Evolutionary conservation across 2,329 filamentous ascomycete species (phyloP).

Genomic region (Didymella segeticola): DNA sequence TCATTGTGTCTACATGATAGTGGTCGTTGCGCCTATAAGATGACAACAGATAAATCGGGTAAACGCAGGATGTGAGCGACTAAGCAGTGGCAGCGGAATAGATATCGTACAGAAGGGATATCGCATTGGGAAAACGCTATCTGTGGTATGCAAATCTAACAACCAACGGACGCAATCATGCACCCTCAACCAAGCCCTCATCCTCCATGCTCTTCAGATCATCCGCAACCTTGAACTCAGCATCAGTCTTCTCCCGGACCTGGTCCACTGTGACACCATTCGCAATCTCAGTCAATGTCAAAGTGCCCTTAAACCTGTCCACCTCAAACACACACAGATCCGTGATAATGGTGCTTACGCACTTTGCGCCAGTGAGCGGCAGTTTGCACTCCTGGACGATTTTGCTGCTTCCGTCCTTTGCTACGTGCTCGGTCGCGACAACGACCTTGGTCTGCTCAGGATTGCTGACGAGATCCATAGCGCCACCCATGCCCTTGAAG

Average conservation of each 20-base stretch:
- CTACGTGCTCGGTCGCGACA: slow-evolving; percentile 91
- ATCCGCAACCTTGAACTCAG: slow-evolving; percentile 78
- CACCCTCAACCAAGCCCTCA: slow-evolving; percentile 7
- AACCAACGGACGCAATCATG: not conserved
- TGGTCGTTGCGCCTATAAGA: no score
- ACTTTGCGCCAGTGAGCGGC: slow-evolving; percentile 47
- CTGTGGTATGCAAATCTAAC: not conserved
- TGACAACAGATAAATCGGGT: no score
- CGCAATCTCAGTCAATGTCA: slow-evolving; percentile 83
- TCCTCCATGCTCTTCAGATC: slow-evolving; percentile 77
- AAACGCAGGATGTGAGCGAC: not conserved
- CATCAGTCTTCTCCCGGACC: slow-evolving; percentile 84
- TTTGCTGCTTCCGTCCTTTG: slow-evolving; percentile 91
- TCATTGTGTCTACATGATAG: no score
- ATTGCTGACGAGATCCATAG: slow-evolving; percentile 90
- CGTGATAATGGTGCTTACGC: slow-evolving; percentile 50
- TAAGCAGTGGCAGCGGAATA: not conserved
- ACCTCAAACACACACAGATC: slow-evolving; percentile 64
- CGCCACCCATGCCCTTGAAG: slow-evolving; percentile 87
- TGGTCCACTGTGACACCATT: slow-evolving; percentile 88
- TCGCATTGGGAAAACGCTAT: not conserved
- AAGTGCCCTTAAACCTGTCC: slow-evolving; percentile 66
- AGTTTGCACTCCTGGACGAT: slow-evolving; percentile 72
- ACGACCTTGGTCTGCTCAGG: slow-evolving; percentile 85
- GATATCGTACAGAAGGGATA: not conserved